Base-by-base conservation (phyloP, 495 filamentous ascomycete genomes). In the Melanomma pulvis-pyrius region DNA sequence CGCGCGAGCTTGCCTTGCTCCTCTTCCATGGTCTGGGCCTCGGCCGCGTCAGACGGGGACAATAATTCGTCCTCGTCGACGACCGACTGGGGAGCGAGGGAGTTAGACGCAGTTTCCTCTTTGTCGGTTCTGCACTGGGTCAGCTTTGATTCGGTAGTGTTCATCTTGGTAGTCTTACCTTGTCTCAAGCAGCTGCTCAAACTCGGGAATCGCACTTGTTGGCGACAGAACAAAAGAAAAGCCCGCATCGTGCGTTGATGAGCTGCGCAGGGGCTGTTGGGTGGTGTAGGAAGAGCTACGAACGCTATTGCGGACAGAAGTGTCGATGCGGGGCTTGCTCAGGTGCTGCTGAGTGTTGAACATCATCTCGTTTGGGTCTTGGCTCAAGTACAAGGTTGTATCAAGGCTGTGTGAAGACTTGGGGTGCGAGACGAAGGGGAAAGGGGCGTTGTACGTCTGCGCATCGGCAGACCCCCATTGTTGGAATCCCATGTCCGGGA, bases 1-100 rank as follows among this genome's bases (percentile, higher is more conserved):
- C 92, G 80, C 19, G 91, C 90, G 26, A 73, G 29, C 44, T 67
- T 63, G 29, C 61, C 57, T 24, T 66, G 65, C 29, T 57, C 64
- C 25, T 73, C 71, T 28, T 73, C 71, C 24, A 63, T 48, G 32
- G 41, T 59, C 57, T 68, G 61, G 21, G 65, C 69, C n/a, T 61
- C 49, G n/a, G 57, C 51, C 8, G 54, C 56, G n/a, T 64, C 49
- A 22, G 54, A 50, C 2, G 65, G 53, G 12, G 65, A 68, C 17
- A 68, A 41, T 1, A 30, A 2, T 17, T 68, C 69, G 9, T 71
- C 69, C 13, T 71, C 69, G 25, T 68, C 69, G 36, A 52, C 21
- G 25, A 68, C 36, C 6, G 68, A 71, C 15, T 52, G 68, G 15
- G 57, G 26, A 4, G 57, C 36, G 17, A 67, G 34, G 8, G 63